Evolutionary conservation across 345 rosid species (phyloP).

Genomic region (Pistacia vera): DNA sequence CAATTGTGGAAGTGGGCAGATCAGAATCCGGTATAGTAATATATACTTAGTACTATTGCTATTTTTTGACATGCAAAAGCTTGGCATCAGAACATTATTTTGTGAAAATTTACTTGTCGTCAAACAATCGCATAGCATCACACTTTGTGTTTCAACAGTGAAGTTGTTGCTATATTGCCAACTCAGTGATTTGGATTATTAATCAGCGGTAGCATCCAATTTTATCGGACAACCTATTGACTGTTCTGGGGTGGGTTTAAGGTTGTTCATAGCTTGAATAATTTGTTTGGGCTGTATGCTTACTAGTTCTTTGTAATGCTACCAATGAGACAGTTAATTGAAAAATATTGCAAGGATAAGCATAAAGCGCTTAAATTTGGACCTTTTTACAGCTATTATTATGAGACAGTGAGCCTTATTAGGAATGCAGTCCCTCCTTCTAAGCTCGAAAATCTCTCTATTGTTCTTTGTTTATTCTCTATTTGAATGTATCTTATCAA

Average conservation of each 20-base stretch:
- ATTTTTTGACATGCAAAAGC: neutral
- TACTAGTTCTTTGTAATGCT: no score
- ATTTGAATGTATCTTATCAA: no score
- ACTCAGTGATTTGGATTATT: neutral
- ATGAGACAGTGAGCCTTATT: no score
- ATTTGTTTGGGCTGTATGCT: neutral
- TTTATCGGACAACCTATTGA: neutral
- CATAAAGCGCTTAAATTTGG: neutral
- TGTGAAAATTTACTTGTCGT: neutral
- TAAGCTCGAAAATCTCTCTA: no score
- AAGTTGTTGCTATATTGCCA: neutral
- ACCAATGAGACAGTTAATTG: neutral
- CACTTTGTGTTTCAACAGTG: neutral
- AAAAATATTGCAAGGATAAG: neutral
- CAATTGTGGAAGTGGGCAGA: constrained; percentile 99
- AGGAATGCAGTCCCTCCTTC: no score
- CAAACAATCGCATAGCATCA: neutral
- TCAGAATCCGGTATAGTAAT: constrained; percentile 69
- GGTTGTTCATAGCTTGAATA: neutral
- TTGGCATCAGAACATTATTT: neutral
- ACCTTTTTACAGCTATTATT: no score
- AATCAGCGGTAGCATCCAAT: neutral
- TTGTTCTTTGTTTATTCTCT: no score
- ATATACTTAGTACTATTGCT: neutral
- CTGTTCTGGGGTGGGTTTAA: neutral